Conservation (phyloP, 2,329 filamentous ascomycete species). For the Neonectria sp. region DNA sequence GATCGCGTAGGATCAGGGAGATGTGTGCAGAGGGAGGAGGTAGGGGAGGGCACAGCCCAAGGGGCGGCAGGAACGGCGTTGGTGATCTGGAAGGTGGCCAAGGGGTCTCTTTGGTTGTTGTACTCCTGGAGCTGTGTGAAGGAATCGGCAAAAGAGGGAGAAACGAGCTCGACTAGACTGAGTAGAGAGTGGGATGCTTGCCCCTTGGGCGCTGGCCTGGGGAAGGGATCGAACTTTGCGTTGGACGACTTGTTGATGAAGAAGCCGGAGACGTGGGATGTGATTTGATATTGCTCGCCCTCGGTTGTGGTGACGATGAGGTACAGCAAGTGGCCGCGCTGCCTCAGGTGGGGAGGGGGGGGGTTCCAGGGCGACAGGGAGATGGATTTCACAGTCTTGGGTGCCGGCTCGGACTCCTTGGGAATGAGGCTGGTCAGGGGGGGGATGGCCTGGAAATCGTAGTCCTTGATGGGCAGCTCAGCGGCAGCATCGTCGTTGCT, state of each 20-base stretch:
- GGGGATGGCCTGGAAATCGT: constrained; percentile 81
- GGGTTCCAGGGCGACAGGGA: constrained; percentile 96
- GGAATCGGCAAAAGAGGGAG: constrained; percentile 83
- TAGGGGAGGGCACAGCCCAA: constrained; percentile 85
- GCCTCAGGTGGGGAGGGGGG: constrained; percentile 89
- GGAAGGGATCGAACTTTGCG: constrained; percentile 93
- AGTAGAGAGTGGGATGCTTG: constrained; percentile 89
- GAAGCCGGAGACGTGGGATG: constrained; percentile 93
- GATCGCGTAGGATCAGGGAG: constrained; percentile 88
- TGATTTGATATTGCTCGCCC: constrained; percentile 95
- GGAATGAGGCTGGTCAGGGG: constrained; percentile 82
- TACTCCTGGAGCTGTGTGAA: constrained; percentile 87
- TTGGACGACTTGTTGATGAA: constrained; percentile 98
- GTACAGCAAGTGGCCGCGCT: constrained; percentile 94
- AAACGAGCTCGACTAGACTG: constrained; percentile 82
- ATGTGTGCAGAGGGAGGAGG: constrained; percentile 77
- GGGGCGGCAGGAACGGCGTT: constrained; percentile 94
- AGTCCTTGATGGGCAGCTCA: constrained; percentile 72
- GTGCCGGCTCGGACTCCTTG: constrained; percentile 74
- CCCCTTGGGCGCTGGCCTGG: constrained; percentile 83
- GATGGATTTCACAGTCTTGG: constrained; percentile 92
- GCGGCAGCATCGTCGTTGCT: constrained; percentile 43
- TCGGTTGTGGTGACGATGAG: constrained; percentile 91
- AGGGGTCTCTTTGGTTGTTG: constrained; percentile 87
- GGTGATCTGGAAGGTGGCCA: constrained; percentile 95